phyloP scores from a whole-genome alignment of 2,329 filamentous ascomycete genomes.

The Scorias spongiosa region DNA sequence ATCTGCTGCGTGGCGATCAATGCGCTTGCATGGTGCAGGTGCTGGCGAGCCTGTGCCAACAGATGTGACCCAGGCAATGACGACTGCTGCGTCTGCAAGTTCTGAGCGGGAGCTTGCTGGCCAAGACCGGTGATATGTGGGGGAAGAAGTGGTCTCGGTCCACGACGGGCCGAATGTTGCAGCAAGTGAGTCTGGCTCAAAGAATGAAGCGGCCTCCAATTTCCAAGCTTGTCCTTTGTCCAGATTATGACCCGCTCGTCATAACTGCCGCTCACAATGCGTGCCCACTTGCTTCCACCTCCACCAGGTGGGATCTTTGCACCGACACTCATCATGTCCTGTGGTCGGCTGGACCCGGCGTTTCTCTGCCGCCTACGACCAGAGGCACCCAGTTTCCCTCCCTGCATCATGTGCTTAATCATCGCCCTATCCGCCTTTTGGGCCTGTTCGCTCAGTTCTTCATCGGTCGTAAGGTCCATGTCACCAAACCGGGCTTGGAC shows the following conservation, averaged over 20 bases:
- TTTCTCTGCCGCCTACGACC: constrained; percentile 34
- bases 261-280: constrained; percentile 95
- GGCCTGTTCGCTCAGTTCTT: constrained; percentile 60
- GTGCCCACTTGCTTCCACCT: constrained; percentile 72
- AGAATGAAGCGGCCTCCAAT: constrained; percentile 66
- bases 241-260: constrained; percentile 93
- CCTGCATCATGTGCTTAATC: constrained; percentile 40
- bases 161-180: neutral
- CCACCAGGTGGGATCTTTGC: constrained; percentile 83
- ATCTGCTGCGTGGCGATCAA: neutral
- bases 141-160: neutral
- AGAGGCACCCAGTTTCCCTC: constrained; percentile 21
- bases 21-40: neutral
- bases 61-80: neutral
- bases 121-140: no score
- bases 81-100: no score
- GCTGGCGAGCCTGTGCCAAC: neutral
- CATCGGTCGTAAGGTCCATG: constrained; percentile 55
- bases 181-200: constrained; percentile 3
- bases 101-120: no score
- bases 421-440: constrained; percentile 58
- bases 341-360: constrained; percentile 58
- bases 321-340: constrained; percentile 64
- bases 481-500: constrained; percentile 93
- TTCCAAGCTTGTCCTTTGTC: constrained; percentile 65